These are phyloP conservation scores for Pigoraptor vietnamica DNA, from an alignment of 78 protist genomes.

Conservation along the genomic window DNA sequence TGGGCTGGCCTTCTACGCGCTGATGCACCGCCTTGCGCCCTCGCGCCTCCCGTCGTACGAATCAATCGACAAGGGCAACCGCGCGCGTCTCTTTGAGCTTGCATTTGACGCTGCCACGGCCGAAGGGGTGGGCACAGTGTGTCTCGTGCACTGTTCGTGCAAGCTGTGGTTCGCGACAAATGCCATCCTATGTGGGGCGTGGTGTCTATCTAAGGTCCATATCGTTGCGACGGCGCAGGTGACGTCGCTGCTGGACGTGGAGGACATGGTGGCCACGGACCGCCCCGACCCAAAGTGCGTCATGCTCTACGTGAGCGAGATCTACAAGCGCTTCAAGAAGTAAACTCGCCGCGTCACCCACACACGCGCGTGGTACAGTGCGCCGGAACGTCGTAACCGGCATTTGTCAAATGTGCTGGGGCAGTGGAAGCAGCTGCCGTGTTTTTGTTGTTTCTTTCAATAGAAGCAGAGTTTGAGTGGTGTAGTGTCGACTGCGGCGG, in stretches of 20 bases:
- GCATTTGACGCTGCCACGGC: not conserved
- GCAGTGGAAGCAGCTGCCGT: too few relatives aligned
- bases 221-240: not conserved
- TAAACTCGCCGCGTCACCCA: too few relatives aligned
- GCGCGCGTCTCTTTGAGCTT: not conserved
- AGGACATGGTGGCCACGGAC: not conserved
- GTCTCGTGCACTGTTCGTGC: too few relatives aligned
- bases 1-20: slow-evolving; percentile 64
- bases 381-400: too few relatives aligned
- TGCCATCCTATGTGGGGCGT: too few relatives aligned
- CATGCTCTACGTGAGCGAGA: not conserved
- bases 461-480: too few relatives aligned
- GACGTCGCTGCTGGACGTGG: not conserved
- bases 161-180: too few relatives aligned
- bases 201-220: too few relatives aligned
- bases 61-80: not conserved
- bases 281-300: not conserved
- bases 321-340: not conserved
- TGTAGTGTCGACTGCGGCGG: too few relatives aligned
- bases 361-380: too few relatives aligned
- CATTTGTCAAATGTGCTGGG: too few relatives aligned
- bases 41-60: slow-evolving; percentile 28
- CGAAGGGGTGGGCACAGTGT: not conserved
- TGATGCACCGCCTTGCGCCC: slow-evolving; percentile 57
- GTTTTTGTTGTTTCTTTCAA: too few relatives aligned